Evolutionary conservation across 176 grass and related monocot genomes (phyloP).

Genomic region (Lolium multiflorum): DNA sequence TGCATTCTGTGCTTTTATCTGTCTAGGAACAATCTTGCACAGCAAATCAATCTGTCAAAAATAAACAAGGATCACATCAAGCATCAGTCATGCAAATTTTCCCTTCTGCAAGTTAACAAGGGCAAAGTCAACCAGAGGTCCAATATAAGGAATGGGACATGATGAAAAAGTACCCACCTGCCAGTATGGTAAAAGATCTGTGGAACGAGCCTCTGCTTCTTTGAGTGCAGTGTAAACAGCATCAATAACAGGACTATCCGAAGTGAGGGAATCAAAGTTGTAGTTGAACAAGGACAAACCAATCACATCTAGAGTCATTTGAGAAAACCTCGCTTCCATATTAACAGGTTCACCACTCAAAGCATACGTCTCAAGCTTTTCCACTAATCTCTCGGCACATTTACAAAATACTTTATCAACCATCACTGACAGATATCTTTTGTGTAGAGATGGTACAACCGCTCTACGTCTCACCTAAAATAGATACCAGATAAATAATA

Average conservation of each 20-base stretch:
- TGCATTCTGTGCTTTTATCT: slow-evolving; percentile 90
- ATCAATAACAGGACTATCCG: slow-evolving; percentile 93
- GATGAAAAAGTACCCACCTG: slow-evolving; percentile 55
- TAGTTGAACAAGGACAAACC: slow-evolving; percentile 98
- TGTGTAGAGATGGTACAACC: slow-evolving; percentile 93
- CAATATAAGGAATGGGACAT: slow-evolving; percentile 14
- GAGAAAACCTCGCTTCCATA: slow-evolving; percentile 96
- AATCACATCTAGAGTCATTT: slow-evolving; percentile 93
- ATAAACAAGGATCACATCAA: slow-evolving; percentile 37
- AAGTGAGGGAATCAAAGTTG: slow-evolving; percentile 94
- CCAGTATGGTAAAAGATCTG: slow-evolving; percentile 96
- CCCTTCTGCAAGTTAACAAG: not conserved
- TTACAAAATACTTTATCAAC: slow-evolving; percentile 90
- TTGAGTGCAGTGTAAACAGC: slow-evolving; percentile 96
- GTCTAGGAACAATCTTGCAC: slow-evolving; percentile 92
- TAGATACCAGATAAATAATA: slow-evolving; percentile 29
- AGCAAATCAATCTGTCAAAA: slow-evolving; percentile 68
- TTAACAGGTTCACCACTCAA: slow-evolving; percentile 74
- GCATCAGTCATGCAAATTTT: slow-evolving; percentile 3
- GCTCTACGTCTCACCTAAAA: slow-evolving; percentile 79
- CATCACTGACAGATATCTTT: slow-evolving; percentile 85
- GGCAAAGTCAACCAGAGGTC: not conserved
- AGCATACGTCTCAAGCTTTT: slow-evolving; percentile 77
- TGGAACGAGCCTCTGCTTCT: slow-evolving; percentile 91
- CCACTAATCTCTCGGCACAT: slow-evolving; percentile 90